A percentile compares a stretch with the other conserved stretches of the same genome.
phyloP scores from a whole-genome alignment of 257 asterid genomes.

The Fraxinus anomala region DNA sequence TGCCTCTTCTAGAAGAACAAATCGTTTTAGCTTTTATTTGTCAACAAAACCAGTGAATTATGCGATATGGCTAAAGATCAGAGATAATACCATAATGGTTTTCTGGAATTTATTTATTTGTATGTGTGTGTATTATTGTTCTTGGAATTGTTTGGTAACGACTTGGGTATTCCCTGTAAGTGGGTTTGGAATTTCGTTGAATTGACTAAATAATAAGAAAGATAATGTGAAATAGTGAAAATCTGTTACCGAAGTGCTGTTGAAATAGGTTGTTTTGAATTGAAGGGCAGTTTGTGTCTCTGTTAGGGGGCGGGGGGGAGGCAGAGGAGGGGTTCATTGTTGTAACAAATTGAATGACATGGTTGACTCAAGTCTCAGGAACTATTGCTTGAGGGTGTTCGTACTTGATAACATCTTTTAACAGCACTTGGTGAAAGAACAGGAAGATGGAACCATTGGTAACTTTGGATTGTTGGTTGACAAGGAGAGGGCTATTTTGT shows the following conservation, averaged over 20 bases:
- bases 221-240: too few relatives aligned
- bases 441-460: conserved; percentile 4
- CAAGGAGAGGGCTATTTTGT: not conserved
- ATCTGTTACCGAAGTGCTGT: not conserved
- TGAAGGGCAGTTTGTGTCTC: not conserved
- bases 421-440: not conserved
- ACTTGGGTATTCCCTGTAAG: not conserved
- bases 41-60: not conserved
- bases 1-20: not conserved
- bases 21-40: not conserved
- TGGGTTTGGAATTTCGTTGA: not conserved
- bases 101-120: not conserved
- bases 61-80: not conserved
- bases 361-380: not conserved
- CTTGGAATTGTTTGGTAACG: not conserved
- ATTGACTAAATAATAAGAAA: too few relatives aligned
- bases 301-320: not conserved
- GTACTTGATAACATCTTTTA: not conserved
- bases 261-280: not conserved
- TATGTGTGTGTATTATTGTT: not conserved
- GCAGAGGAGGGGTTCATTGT: not conserved
- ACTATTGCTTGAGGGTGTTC: not conserved
- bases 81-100: not conserved
- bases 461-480: not conserved
- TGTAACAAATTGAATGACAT: not conserved